Evolutionary conservation across 768 basidiomycete genomes (phyloP), one percentile per base, ranked within the genome.

Genomic region (Psilocybe cyanescens): DNA sequence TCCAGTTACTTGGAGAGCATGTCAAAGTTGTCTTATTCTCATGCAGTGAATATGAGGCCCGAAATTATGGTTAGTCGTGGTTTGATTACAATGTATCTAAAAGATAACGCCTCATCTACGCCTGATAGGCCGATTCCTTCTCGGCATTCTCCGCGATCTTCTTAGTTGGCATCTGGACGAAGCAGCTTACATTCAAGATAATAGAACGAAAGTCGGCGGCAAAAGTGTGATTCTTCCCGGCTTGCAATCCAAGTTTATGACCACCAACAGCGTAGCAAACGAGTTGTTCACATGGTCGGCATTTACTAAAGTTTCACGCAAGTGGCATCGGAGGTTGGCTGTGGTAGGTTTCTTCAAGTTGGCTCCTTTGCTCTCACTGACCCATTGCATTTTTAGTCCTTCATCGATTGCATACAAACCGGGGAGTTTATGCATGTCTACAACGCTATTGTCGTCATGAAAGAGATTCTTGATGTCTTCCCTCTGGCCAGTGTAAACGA

Each of bases 401-500:
- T 98, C 65, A 79, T 83, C 17, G 89, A 87, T 33, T 95, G 91
- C 70, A 89, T 98, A 62, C 84, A 89, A 68, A 90, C 95, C 2
- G 86, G 85, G 53, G 96, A 96, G 69, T 99, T 96, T 73, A 97
- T 98, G 92, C 95, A 95, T 68, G 92, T 98, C 57, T 96, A 97
- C 75, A 99, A 99, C 71, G 85, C 94, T n/a, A 92, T 99, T 74
- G 86, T 96, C 41, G 89, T 99, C 30, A 81, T 97, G 64, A 94
- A 95, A 70, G 94, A 97, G 72, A 86, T 98, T 19, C 82, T 95
- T 31, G 89, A 92, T 1, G 90, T 93, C 53, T 97, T 97, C 76
- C 97, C 97, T 29, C 70, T 91, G 8, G 83, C 86, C 16, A 76
- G 85, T 9, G 84, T 89, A 41, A 76, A 76, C 47, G 83, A 81